Conservation (phyloP, 2,329 filamentous ascomycete species). For the Pyrenophora graminea region DNA sequence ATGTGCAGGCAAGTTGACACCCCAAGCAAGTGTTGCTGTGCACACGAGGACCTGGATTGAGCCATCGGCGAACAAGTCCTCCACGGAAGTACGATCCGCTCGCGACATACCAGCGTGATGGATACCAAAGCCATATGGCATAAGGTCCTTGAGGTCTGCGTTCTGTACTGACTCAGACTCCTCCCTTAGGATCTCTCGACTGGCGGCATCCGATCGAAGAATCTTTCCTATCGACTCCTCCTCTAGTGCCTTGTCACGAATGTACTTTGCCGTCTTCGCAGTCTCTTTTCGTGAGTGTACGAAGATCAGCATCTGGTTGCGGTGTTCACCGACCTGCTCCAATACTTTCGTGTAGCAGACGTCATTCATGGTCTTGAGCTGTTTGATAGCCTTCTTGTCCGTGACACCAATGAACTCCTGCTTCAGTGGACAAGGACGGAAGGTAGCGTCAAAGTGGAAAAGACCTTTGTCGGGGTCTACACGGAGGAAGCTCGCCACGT, state of each 20-base stretch:
- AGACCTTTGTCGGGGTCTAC: slow-evolving; percentile 83
- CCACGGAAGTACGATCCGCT: slow-evolving; percentile 91
- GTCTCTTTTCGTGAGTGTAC: slow-evolving; percentile 98
- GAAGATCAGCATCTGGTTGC: slow-evolving; percentile 98
- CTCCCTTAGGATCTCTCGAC: slow-evolving; percentile 82
- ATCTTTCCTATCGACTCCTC: slow-evolving; percentile 97
- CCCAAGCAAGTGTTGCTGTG: slow-evolving; percentile 97
- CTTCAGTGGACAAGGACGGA: slow-evolving; percentile 87
- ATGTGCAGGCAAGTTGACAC: slow-evolving; percentile 96
- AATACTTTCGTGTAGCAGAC: slow-evolving; percentile 97
- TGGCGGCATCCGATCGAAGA: slow-evolving; percentile 87
- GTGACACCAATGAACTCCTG: slow-evolving; percentile 98
- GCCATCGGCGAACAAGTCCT: slow-evolving; percentile 90
- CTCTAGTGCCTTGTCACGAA: slow-evolving; percentile 95
- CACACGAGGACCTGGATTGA: slow-evolving; percentile 94
- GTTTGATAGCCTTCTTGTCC: slow-evolving; percentile 98
- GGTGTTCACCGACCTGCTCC: slow-evolving; percentile 89
- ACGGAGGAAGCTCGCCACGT: slow-evolving; percentile 93
- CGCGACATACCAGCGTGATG: slow-evolving; percentile 98
- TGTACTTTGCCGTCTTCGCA: slow-evolving; percentile 93
- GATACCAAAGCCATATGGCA: slow-evolving; percentile 97
- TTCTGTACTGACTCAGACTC: slow-evolving; percentile 83
- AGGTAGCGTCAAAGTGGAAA: slow-evolving; percentile 96
- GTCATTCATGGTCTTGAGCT: slow-evolving; percentile 99
- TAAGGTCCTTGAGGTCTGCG: slow-evolving; percentile 84